phyloP scores from a whole-genome alignment of 306 rosid genomes.

The Sphenostylis stenocarpa region DNA sequence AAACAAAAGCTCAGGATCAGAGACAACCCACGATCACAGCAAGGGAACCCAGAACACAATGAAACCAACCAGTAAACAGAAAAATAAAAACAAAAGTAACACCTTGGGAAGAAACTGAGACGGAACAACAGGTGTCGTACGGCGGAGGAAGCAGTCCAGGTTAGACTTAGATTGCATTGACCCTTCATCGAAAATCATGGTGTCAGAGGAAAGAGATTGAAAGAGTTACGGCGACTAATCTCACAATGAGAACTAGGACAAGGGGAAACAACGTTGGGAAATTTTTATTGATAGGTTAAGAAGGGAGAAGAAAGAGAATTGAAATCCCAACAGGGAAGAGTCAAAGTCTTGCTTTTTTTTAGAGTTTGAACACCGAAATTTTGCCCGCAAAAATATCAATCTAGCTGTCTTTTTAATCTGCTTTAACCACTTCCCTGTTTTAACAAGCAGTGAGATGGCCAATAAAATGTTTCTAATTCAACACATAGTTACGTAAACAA shows the following conservation, averaged over 20 bases:
- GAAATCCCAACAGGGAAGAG: constrained; percentile 9
- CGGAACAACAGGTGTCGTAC: constrained; percentile 74
- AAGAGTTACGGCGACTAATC: constrained; percentile 44
- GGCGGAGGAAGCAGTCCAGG: constrained; percentile 74
- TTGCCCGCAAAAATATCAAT: constrained; percentile 45
- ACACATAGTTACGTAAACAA: constrained; percentile 9
- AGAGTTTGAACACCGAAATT: constrained; percentile 37
- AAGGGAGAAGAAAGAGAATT: constrained; percentile 29
- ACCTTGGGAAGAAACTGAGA: constrained; percentile 84
- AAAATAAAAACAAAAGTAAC: neutral
- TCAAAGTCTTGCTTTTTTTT: constrained; percentile 43
- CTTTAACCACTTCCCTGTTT: constrained; percentile 2
- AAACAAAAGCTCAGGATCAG: neutral
- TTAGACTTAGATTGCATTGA: constrained; percentile 80
- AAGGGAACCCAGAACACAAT: neutral
- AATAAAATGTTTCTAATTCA: constrained; percentile 36
- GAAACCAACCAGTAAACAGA: neutral
- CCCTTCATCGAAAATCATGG: constrained; percentile 53
- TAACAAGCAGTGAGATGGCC: constrained; percentile 25
- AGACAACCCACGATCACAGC: neutral
- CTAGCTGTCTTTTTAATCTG: constrained; percentile 21
- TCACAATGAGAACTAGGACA: constrained; percentile 41
- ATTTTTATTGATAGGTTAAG: constrained; percentile 36
- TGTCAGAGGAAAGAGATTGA: neutral
- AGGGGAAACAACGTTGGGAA: constrained; percentile 23